These are phyloP conservation scores for Scheffersomyces coipomensis DNA, from an alignment of 805 yeast genomes.

Conservation along the genomic window DNA sequence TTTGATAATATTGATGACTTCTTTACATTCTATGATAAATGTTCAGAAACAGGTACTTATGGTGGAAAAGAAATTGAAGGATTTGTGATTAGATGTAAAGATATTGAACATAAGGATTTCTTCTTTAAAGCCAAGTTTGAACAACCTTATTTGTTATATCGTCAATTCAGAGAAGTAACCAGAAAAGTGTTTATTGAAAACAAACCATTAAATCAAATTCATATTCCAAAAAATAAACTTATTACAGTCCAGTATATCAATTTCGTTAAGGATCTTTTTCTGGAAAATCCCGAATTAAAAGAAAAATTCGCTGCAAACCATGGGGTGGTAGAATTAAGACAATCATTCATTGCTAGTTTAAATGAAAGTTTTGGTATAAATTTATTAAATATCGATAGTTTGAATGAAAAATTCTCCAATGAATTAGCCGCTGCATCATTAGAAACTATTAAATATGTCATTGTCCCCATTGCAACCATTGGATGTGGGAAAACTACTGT, in stretches of 20 bases:
- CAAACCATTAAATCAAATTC: slow-evolving; percentile 20
- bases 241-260: slow-evolving; percentile 68
- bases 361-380: slow-evolving; percentile 54
- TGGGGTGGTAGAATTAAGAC: slow-evolving; percentile 75
- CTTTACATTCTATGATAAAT: slow-evolving; percentile 50
- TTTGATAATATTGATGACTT: slow-evolving; percentile 41
- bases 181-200: slow-evolving; percentile 48
- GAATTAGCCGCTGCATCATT: slow-evolving; percentile 8
- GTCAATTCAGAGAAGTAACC: slow-evolving; percentile 89
- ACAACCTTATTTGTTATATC: slow-evolving; percentile 88
- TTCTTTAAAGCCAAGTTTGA: slow-evolving; percentile 94
- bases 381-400: slow-evolving; percentile 48
- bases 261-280: slow-evolving; percentile 60
- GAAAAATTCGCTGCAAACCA: slow-evolving; percentile 51
- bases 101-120: slow-evolving; percentile 39
- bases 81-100: slow-evolving; percentile 76
- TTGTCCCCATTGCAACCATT: slow-evolving; percentile 84
- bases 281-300: slow-evolving; percentile 43
- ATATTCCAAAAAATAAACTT: slow-evolving; percentile 51
- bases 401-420: slow-evolving; percentile 11
- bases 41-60: slow-evolving; percentile 68
- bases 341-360: slow-evolving; percentile 52
- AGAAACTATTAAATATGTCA: slow-evolving; percentile 50
- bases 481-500: slow-evolving; percentile 96
- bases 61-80: slow-evolving; percentile 83